Evolutionary conservation across 495 filamentous ascomycete genomes (phyloP), one percentile per base, ranked within the genome.

Genomic region (Delitschia confertaspora): DNA sequence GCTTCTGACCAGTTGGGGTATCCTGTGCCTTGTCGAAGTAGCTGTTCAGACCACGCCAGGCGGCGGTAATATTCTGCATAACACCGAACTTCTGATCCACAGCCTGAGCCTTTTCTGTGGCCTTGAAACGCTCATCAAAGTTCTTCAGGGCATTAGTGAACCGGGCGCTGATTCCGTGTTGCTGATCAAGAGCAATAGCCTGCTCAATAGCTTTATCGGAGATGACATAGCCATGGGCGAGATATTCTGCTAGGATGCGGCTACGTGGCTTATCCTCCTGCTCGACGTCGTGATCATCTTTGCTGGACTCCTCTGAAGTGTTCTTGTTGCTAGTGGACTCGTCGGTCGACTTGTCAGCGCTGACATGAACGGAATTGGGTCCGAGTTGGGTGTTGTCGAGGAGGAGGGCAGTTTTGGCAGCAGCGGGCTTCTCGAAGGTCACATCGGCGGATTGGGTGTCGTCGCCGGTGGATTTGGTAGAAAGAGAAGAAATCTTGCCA

Each of bases 181-280:
- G 86, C 56, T 85, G 71, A 67, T 98, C 91, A 25, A 96, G 74
- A 4, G 79, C 73, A 57, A 98, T 88, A 42, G 85, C 93, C 49
- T 72, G 74, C 60, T 93, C 78, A 35, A 95, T 73, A 3, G 83
- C 83, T n/a, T 68, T 69, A 61, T 98, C 91, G 39, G 83, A 84
- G 53, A 98, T 67, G 14, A 75, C 71, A 64, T 98, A 98, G 51
- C 91, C 91, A 55, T 95, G 84, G 3, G 88, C 88, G 20, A 98
- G 79, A 61, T 95, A 93, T 68, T 98, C 91, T 47, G 91, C 91
- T 19, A 95, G 51, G 57, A 98, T 93, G 56, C 93, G 88, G 14
- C 81, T 74, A 57, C 85, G 80, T 0, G 91, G 91, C 70, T 96
- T 96, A 65, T 95, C 86, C 59, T 98, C 91, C 58, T 96, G 91